A percentile compares a stretch with the other conserved stretches of the same genome.
Evolutionary conservation across 1,284 basidiomycete genomes (phyloP).

Genomic region (Apiotrichum mycotoxinovorans): DNA sequence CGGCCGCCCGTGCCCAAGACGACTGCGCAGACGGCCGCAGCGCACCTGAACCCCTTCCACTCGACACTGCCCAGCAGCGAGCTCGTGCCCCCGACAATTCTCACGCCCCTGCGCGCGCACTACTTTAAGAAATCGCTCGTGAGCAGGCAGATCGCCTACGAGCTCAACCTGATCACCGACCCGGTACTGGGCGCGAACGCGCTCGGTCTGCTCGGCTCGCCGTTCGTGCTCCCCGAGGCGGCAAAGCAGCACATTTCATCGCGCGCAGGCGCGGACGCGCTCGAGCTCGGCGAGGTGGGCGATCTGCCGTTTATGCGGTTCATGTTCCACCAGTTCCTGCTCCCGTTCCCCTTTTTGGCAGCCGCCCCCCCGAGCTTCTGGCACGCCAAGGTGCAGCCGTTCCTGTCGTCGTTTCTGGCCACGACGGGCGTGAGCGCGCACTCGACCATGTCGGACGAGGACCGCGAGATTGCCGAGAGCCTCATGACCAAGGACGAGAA

Average conservation of each 20-base stretch:
- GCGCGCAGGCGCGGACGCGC: constrained; percentile 26
- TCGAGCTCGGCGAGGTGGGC: constrained; percentile 14
- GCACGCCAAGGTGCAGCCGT: constrained; percentile 86
- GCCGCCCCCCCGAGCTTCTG: constrained; percentile 84
- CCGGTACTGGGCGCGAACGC: constrained; percentile 62
- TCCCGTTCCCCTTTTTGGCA: constrained; percentile 89
- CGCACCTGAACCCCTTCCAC: constrained; percentile 39
- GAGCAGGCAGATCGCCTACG: constrained; percentile 72
- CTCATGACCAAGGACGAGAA: constrained; percentile 53
- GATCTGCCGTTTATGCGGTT: constrained; percentile 84
- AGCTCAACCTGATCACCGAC: constrained; percentile 66
- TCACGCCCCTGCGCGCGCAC: constrained; percentile 83
- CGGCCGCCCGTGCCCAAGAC: constrained; percentile 17
- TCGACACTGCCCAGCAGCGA: constrained; percentile 30
- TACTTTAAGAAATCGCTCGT: constrained; percentile 95
- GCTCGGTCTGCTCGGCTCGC: constrained; percentile 78
- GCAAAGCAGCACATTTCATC: constrained; percentile 54
- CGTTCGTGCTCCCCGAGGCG: constrained; percentile 64
- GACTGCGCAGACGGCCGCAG: constrained; percentile 19
- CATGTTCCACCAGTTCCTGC: constrained; percentile 82
- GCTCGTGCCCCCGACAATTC: constrained; percentile 38
- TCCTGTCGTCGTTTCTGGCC: constrained; percentile 73
- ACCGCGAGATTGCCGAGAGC: constrained; percentile 33
- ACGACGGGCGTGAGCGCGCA: constrained; percentile 52
- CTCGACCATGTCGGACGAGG: constrained; percentile 41